Evolutionary conservation across 805 yeast species (phyloP).

Genomic region (Lipomyces starkeyi): DNA sequence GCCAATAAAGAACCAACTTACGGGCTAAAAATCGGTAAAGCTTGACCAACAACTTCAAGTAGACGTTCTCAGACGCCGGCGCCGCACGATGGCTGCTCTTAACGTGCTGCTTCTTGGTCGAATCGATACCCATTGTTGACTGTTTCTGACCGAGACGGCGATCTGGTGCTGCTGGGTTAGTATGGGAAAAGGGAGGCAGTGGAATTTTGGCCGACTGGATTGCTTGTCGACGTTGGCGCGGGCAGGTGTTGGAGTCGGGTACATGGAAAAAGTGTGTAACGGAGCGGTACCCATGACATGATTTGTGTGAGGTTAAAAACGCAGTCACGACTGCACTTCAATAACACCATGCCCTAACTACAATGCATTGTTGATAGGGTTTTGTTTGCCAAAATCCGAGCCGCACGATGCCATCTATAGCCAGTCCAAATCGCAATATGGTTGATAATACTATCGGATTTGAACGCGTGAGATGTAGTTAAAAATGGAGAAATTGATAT

Average conservation of each 20-base stretch:
- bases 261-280: background rate
- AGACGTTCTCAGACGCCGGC: slow-evolving; percentile 99
- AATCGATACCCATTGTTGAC: slow-evolving; percentile 59
- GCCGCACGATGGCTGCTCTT: slow-evolving; percentile 97
- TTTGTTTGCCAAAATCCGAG: background rate
- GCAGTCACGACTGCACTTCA: background rate
- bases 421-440: background rate
- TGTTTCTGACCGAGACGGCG: background rate
- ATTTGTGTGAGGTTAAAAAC: background rate
- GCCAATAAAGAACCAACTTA: slow-evolving; percentile 58
- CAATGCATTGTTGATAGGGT: background rate
- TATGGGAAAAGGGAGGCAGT: background rate
- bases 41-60: slow-evolving; percentile 97
- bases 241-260: slow-evolving; percentile 4
- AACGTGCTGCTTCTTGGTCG: slow-evolving; percentile 93
- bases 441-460: background rate
- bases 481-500: too few relatives aligned
- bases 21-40: slow-evolving; percentile 99
- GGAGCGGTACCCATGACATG: background rate
- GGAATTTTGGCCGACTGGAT: background rate
- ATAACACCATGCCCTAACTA: background rate
- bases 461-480: too few relatives aligned
- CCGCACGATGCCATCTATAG: background rate
- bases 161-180: slow-evolving; percentile 8
- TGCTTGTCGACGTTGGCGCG: background rate